Conservation (phyloP, 108 stramenopile genomes). For the Cyclotella atomus region DNA sequence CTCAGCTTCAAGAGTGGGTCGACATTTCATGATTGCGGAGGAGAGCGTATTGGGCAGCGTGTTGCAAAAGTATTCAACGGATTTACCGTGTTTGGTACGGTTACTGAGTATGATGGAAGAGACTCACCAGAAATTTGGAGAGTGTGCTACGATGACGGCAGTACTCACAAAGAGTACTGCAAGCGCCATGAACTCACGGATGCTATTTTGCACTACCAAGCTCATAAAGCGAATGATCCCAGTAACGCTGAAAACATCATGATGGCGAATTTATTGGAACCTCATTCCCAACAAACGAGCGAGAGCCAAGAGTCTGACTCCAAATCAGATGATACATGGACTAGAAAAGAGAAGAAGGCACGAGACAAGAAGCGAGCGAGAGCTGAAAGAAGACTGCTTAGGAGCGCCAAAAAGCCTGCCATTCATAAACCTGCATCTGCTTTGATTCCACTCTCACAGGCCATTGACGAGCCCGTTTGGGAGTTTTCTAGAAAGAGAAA, state of each 20-base stretch:
- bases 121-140: neutral
- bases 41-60: neutral
- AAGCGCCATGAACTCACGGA: neutral
- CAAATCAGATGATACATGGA: constrained; percentile 4
- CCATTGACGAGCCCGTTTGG: constrained; percentile 38
- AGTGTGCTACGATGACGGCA: neutral
- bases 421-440: constrained; percentile 26
- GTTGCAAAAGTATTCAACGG: neutral
- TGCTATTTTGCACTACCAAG: neutral
- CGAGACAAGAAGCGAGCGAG: constrained; percentile 23
- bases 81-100: neutral
- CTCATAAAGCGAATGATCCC: constrained; percentile 1
- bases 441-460: constrained; percentile 31
- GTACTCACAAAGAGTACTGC: neutral
- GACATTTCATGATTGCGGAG: too few relatives aligned
- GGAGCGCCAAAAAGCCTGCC: constrained; percentile 21
- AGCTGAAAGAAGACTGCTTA: constrained; percentile 35
- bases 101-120: neutral
- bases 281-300: constrained; percentile 3
- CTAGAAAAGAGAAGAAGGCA: neutral
- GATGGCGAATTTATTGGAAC: neutral
- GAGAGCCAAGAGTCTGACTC: neutral
- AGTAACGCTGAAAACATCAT: neutral
- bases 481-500: constrained; percentile 5
- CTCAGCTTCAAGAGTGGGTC: neutral